A percentile compares a stretch with the other conserved stretches of the same genome.
phyloP scores from a whole-genome alignment of 148 eudicot genomes.

The Limonium bicolor region DNA sequence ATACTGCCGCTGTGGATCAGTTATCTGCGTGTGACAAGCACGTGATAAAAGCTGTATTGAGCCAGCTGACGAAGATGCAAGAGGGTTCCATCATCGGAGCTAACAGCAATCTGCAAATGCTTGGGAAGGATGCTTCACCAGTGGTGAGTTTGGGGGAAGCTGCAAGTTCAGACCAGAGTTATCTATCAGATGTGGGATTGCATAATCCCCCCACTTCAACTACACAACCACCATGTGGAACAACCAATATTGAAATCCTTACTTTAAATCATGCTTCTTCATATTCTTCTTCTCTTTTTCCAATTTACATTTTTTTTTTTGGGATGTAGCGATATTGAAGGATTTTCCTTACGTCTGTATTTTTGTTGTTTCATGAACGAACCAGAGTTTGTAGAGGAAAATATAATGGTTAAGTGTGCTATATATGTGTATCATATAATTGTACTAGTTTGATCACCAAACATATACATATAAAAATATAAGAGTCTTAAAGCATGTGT shows the following conservation, averaged over 20 bases:
- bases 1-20: background rate
- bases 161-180: slow-evolving; percentile 35
- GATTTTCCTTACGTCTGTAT: background rate
- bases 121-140: slow-evolving; percentile 15
- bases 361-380: no score
- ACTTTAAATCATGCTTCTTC: background rate
- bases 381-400: no score
- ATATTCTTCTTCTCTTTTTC: background rate
- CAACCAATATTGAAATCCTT: slow-evolving; percentile 14
- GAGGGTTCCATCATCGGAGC: slow-evolving; percentile 7
- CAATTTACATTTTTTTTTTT: background rate
- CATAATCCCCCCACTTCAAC: no score
- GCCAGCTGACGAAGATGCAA: slow-evolving; percentile 37
- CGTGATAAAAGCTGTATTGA: slow-evolving; percentile 38
- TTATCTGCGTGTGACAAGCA: slow-evolving; percentile 22
- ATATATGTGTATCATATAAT: no score
- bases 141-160: slow-evolving; percentile 26
- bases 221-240: slow-evolving; percentile 34
- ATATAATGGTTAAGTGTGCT: no score
- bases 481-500: no score
- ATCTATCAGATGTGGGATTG: slow-evolving; percentile 42
- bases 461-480: no score
- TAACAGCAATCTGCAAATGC: background rate
- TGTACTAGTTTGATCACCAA: no score
- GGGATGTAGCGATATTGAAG: background rate